Conservation (phyloP, 371 early-diverging fungal species). For the Mortierella sp. region DNA sequence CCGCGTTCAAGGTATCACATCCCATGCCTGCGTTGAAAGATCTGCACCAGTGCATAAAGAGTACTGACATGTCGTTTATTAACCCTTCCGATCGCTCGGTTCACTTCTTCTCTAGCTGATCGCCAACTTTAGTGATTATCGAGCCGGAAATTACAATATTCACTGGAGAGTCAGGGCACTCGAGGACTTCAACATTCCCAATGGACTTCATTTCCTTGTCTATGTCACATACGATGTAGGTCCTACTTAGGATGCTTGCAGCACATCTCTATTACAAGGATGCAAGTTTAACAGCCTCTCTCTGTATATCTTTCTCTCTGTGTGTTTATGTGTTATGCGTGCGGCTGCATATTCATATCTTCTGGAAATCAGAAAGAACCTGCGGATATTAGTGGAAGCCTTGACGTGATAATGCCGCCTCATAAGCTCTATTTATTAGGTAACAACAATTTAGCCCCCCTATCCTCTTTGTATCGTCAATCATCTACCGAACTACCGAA, state of each 20-base stretch:
- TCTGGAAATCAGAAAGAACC: conserved; percentile 39
- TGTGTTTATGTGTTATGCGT: no score
- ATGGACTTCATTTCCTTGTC: conserved; percentile 42
- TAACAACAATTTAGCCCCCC: no score
- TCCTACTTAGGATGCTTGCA: not conserved
- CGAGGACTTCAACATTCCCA: conserved; percentile 31
- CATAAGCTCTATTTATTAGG: conserved; percentile 29
- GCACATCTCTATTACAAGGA: no score
- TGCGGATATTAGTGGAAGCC: conserved; percentile 44
- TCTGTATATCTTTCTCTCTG: no score
- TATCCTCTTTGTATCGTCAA: not conserved
- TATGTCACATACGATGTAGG: conserved; percentile 47
- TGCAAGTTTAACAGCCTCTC: no score
- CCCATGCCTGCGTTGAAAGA: not conserved
- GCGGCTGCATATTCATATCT: no score
- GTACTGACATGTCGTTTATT: not conserved
- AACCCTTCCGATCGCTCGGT: not conserved
- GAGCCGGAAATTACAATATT: conserved; percentile 30
- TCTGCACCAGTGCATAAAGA: not conserved
- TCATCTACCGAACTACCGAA: not conserved
- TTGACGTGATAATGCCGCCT: conserved; percentile 41
- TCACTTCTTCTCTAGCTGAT: conserved; percentile 9
- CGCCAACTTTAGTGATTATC: conserved; percentile 25
- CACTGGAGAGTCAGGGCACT: conserved; percentile 41
- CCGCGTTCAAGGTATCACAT: conserved; percentile 32